Conservation (phyloP, 129 eudicot genomes). For the Sambucus nigra region DNA sequence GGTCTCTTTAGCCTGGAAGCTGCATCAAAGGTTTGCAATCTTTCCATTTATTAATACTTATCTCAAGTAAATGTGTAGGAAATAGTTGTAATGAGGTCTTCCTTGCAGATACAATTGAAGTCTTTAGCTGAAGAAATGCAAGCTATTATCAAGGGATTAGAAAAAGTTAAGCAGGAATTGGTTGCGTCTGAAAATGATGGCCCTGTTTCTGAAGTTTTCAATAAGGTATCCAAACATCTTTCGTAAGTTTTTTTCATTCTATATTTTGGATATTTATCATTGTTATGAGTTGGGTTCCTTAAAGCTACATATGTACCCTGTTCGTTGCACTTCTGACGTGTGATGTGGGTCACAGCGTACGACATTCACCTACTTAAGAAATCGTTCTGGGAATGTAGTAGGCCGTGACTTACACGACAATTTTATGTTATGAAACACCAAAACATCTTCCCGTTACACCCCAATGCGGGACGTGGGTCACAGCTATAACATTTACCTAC, state of each 20-base stretch:
- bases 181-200: conserved; percentile 90
- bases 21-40: conserved; percentile 63
- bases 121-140: conserved; percentile 99
- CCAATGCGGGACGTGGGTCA: no score
- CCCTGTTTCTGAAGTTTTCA: conserved; percentile 83
- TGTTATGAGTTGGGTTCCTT: no score
- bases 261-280: no score
- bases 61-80: conserved; percentile 6
- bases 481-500: no score
- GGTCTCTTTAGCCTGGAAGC: conserved; percentile 85
- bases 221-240: conserved; percentile 42
- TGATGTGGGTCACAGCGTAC: no score
- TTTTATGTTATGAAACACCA: no score
- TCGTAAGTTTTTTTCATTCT: conserved; percentile 16
- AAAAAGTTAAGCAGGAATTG: conserved; percentile 81
- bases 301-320: no score
- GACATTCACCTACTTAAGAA: no score
- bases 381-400: no score
- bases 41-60: not conserved
- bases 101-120: conserved; percentile 85
- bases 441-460: no score
- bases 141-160: conserved; percentile 91
- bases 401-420: no score
- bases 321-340: no score
- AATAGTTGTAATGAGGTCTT: conserved; percentile 5